Base-by-base conservation (phyloP, 768 basidiomycete genomes). In the Boletus pseudo-olivaceus region DNA sequence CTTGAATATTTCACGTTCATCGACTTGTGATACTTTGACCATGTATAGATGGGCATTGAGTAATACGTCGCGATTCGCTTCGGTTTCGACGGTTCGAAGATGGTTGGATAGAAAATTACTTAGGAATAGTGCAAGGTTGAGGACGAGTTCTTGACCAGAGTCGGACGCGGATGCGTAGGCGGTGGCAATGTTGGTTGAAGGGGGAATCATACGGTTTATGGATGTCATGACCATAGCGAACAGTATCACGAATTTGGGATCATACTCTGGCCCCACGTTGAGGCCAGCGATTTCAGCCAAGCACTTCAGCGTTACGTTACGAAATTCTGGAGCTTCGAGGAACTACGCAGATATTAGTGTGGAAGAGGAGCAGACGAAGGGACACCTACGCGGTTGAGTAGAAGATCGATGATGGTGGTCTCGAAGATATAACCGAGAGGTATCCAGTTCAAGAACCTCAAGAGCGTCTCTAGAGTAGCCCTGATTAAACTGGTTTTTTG, bases 141-240 rank as follows among this genome's bases (percentile, higher is more conserved):
- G 87, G 47, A 99, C 91, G 49, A 99, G 88, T 69, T 98, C 94
- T 72, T 99, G 97, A 32, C 95, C 95, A 5, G 89, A 78, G 67
- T 98, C 96, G 45, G 87, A 84, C 0, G 95, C 90, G 53, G 88
- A 88, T 26, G 85, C 80, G 69, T 97, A 99, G 12, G 93, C 95
- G 57, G 88, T 84, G 2, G 93, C 87, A 60, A 99, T 94, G 67
- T 98, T 93, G 43, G 96, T 98, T 56, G 82, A 88, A 10, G 93
- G 94, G 32, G 93, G 95, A 27, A 98, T 87, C 93, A 98, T 98
- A 54, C 91, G 87, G 73, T 98, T 98, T 62, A 97, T 74, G 39
- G 93, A 89, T 5, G 94, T 95, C 94, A 98, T 96, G 70, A 97
- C 95, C 85, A 95, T 94, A 49, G 91, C 90, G 78, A 98, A 98